These are phyloP conservation scores for Chytriomyces sp. DNA, from an alignment of 192 early-diverging fungal species.

Conservation along the genomic window DNA sequence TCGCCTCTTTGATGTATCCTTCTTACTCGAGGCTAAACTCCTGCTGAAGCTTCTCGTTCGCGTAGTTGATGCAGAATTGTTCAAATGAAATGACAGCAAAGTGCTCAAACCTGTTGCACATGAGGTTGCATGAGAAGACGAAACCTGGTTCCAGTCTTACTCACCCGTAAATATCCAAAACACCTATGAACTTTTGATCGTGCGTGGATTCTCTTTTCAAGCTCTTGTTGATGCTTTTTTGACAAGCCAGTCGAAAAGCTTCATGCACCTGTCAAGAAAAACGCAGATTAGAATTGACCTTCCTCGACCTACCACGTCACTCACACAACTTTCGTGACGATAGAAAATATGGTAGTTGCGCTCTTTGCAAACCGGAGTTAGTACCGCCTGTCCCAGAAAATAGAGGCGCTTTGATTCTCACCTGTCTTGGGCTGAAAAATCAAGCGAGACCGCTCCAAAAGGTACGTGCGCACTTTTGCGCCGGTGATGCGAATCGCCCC, in stretches of 20 bases:
- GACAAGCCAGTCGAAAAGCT: constrained; percentile 88
- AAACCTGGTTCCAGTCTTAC: not conserved
- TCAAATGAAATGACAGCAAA: constrained; percentile 93
- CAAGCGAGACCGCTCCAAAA: constrained; percentile 87
- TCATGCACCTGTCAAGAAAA: constrained; percentile 72
- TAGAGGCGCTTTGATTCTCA: not conserved
- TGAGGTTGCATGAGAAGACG: not conserved
- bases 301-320: too few species aligned
- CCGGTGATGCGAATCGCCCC: constrained; percentile 72
- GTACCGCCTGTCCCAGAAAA: not conserved
- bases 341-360: constrained; percentile 97
- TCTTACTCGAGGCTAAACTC: constrained; percentile 97
- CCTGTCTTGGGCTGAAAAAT: constrained; percentile 77
- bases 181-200: constrained; percentile 76
- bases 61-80: constrained; percentile 89
- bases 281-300: too few species aligned
- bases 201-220: constrained; percentile 53
- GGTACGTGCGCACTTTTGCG: constrained; percentile 84
- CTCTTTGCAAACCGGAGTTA: constrained; percentile 53
- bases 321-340: constrained; percentile 42
- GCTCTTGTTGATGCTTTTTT: constrained; percentile 72
- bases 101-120: constrained; percentile 29
- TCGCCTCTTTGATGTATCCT: constrained; percentile 74
- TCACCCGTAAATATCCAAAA: constrained; percentile 87
- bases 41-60: constrained; percentile 95